Percentiles rank a stretch among this genome's conserved stretches.
phyloP scores from a whole-genome alignment of 164 flowering plant species.

The Malania oleifera region DNA sequence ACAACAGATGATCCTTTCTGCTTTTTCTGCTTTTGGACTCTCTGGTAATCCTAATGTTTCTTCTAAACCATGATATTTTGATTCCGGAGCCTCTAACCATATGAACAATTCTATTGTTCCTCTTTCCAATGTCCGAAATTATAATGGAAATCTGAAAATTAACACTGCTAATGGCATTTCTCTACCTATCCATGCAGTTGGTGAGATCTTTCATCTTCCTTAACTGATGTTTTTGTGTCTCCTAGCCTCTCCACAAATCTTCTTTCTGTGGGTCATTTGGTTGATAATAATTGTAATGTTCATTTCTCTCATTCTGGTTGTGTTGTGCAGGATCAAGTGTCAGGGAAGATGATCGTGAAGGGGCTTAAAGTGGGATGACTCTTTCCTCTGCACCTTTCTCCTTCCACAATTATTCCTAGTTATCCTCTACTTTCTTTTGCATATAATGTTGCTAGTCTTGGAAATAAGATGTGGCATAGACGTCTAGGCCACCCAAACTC shows the following conservation, averaged over 20 bases:
- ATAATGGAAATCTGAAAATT: not conserved
- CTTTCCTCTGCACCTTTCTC: not conserved
- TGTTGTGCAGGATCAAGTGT: slow-evolving; percentile 1
- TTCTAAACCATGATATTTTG: not conserved
- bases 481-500: slow-evolving; percentile 3
- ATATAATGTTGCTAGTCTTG: not conserved
- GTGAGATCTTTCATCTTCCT: slow-evolving; percentile 5
- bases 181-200: not conserved
- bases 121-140: not conserved
- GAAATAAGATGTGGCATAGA: slow-evolving; percentile 3
- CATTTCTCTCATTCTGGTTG: slow-evolving; percentile 1
- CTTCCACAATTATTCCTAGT: not conserved
- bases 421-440: not conserved
- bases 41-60: not conserved
- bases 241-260: not conserved
- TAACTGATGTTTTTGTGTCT: slow-evolving; percentile 1
- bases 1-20: slow-evolving; percentile 1
- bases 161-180: not conserved
- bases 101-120: not conserved
- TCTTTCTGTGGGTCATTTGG: not conserved
- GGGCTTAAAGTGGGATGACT: slow-evolving; percentile 4
- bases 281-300: slow-evolving; percentile 5
- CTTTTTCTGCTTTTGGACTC: not conserved
- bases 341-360: slow-evolving; percentile 1
- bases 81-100: not conserved